Base-by-base conservation (phyloP, 495 filamentous ascomycete species). In the Rusavskia elegans region DNA sequence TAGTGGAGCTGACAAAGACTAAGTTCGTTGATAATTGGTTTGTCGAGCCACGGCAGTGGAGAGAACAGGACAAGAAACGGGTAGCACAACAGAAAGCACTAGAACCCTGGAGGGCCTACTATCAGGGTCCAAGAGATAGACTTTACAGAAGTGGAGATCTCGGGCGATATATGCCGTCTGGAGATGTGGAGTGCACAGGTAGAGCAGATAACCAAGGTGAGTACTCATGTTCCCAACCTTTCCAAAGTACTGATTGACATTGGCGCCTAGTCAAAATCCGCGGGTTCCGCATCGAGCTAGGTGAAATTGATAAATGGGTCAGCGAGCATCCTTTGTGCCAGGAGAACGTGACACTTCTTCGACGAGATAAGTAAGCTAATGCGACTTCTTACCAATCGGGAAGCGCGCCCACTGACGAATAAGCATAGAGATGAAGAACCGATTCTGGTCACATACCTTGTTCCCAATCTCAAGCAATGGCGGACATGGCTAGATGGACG, bases 11-110 rank as follows among this genome's bases (percentile, higher is more conserved):
- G 52, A 95, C 79, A 51, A 68, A 82, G 42, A 67, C 78, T 55
- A 96, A 96, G 61, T 96, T 98, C 66, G 61, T 96, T 21, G 72
- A 67, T 41, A 96, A 90, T 62, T 95, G 87, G 85, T 98, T 94
- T 55, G 78, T 92, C 8, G 77, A 90, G 57, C 78, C 78, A 25
- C 63, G 80, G 45, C 72, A 72, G 39, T 95, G 90, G 90, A 65
- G 75, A 2, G 71, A 83, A 19, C 71, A 75, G 44, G 77, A 88
- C 51, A 61, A 58, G 45, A 65, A 65, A 20, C 45, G 59, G 39
- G 57, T 51, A n/a, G 41, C 57, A 32, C 56, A 62, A 29, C 65
- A 74, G 55, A 78, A 85, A 55, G 78, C 81, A 2, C 65, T 74
- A 55, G 77, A 85, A 57, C 78, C 81, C 1, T 96, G 92, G 92